Evolutionary conservation across 1,284 basidiomycete species (phyloP), one percentile per base, ranked within the genome.

Genomic region (Coniophora puteana): DNA sequence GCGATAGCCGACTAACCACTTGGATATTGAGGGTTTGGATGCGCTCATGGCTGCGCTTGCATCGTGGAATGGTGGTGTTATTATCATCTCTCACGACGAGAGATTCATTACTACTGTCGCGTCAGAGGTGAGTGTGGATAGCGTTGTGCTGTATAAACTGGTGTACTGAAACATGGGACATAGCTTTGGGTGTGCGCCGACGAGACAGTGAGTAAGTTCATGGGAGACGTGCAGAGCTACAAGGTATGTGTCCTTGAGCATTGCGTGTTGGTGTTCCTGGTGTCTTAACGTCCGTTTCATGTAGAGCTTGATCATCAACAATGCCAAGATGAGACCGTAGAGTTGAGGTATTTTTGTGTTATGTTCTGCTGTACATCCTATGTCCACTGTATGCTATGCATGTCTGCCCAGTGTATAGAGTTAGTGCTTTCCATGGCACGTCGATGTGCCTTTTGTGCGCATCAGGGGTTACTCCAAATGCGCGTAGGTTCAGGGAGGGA

Each of bases 21-120:
- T 98, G 63, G 93, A 97, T 84, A 93, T 93, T 50, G 89, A 92
- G 80, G 95, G 94, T 78, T 75, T 99, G 44, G 96, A 99, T 59
- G 96, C 94, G 5, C 72, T 99, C 33, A 96, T 96, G 82, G 67
- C 76, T 17, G 96, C 93, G 1, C 67, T 99, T 51, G 79, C 81
- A 51, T 70, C 69, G 13, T 99, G 92, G 91, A 96, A 96, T 56
- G 96, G 96, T n/a, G 96, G 95, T 39, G 91, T 93, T 8, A 90
- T 93, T 47, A 70, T 92, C 49, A 93, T 96, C 53, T 91, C 89
- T 51, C 93, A 96, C 78, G 93, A 96, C 74, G 90, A 93, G 60
- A 71, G 88, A 38, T 93, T 95, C 62, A 93, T 95, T 57, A 92
- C 89, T 21, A 84, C 76, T 21, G 86, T 90, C 13, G 86, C 86